Evolutionary conservation across 495 filamentous ascomycete species (phyloP), one percentile per base, ranked within the genome.

Genomic region (Cryomyces antarcticus): DNA sequence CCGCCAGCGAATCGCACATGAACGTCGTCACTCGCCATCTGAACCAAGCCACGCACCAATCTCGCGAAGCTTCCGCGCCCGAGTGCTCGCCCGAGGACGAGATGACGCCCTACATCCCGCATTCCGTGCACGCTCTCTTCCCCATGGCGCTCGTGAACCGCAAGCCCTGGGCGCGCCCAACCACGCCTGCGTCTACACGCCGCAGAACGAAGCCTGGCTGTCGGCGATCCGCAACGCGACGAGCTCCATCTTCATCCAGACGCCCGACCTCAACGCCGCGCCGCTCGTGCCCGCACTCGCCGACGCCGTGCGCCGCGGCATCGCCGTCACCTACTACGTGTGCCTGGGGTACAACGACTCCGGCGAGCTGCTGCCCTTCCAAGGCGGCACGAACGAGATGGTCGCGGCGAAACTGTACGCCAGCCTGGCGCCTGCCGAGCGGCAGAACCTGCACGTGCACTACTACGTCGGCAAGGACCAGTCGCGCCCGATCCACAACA

Each of bases 301-400:
- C 1, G 67, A 68, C 13, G 79, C 80, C 1, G 68, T 73, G n/a
- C 9, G 33, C 12, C 33, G 9, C 33, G 78, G 78, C 10, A 60
- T 83, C 3, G 59, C 70, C 7, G 73, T 85, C 2, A 71, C 69
- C 3, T 76, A 68, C 52, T 84, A 82, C 45, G 59, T 85, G 17
- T 82, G 77, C 42, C 66, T 85, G 1, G 78, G 81, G 1, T 87
- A 87, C 55, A 85, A 85, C 49, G 80, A 87, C 46, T 62, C 73
- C 6, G 80, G 80, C 42, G 77, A 85, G 50, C 62, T 85, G 9
- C 69, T 87, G 1, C 81, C 80, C 1, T 64, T 67, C 45, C 81
- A 87, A 58, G 76, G 76, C 38, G 81, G 81, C 2, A 79, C 75
- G 10, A 87, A 87, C 56, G 80, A 84, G 41, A 72, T 74, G 63